Base-by-base conservation (phyloP, 108 stramenopile genomes). In the Pseudonitzschia delicatissima region DNA sequence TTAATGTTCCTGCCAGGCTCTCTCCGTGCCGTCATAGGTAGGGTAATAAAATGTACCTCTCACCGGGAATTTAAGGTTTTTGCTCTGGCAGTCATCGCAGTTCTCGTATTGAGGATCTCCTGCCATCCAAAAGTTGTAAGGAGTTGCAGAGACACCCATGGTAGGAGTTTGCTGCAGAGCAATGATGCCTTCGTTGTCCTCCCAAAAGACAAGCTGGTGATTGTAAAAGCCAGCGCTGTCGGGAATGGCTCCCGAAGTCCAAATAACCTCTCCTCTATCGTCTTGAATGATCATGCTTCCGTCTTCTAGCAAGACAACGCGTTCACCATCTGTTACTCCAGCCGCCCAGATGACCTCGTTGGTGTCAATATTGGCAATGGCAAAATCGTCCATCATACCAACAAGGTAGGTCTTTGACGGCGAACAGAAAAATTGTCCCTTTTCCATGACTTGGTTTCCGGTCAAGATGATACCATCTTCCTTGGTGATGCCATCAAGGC, bases 21-120 rank as follows among this genome's bases (percentile, higher is more conserved):
- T 26, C 52, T 63, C 53, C 25, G 49, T 45, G 33, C 69, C 62
- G 51, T 61, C 60, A 26, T 35, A 61, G 7, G 39, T 61, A 1
- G 57, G 55, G 29, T 45, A 59, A 36, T 68, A 68, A 27, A 68
- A 68, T 7, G 57, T 47, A 29, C 57, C 68, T 31, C 68, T 57
- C 0, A 68, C 52, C 18, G 68, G 68, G 37, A 39, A 66, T 39
- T 34, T 4, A 8, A 66, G n/a, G 8, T 57, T 53, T 7, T 45
- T 35, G n/a, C 13, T 52, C 4, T n/a, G n/a, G 20, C 31, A 25
- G 34, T 59, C 26, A 33, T 40, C 20, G 11, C 57, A 37, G 32
- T 27, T 27, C 28, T 42, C n/a, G 34, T 7, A 15, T 11, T 8
- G 11, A 1, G 51, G 49, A 52, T 18, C 50, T 5, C 66, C 66